Base-by-base conservation (phyloP, 2,329 filamentous ascomycete species). In the Trichoderma breve region DNA sequence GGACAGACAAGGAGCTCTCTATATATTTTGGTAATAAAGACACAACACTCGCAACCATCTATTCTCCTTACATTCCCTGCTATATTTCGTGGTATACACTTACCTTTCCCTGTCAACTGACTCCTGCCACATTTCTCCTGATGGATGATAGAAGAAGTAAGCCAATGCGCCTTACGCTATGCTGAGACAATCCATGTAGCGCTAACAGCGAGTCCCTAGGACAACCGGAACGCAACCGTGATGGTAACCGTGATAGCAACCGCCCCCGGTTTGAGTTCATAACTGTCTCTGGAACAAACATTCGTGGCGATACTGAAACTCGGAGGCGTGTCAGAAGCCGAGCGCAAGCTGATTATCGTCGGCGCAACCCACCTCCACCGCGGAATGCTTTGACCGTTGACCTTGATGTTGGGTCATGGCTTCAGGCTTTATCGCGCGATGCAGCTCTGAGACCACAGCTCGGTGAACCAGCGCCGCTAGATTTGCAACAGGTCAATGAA, bases 251-350 rank as follows among this genome's bases (percentile, higher is more conserved):
- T 36, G 15, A 11, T 47, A 4, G 4, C 6, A 4, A 26, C 21
- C 66, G n/a, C 18, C 66, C 28, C 43, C 66, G 34, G 8, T 69
- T 69, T 24, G 66, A 69, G 36, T 69, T 69, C 39, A 69, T 69
- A 47, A 61, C 55, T 21, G 66, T 69, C 9, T 69, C 55, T 26
- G 66, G 66, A 30, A 69, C 55, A 28, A 69, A 69, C 28, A 34
- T 69, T 15, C 66, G 66, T 28, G 66, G 66, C 6, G 57, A 69
- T 9, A 39, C 55, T 24, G 66, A 69, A 61, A 69, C 66, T 51
- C 55, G 66, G n/a, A 43, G 66, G 28, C 55, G 66, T 8, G 66
- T 69, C 8, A 69, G 66, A 21, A 69, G 66, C 15, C 66, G 66
- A 24, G 66, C 66, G 8, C 66, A 69, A 51, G 55, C 66, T 14